phyloP scores from a whole-genome alignment of 2,329 filamentous ascomycete genomes.

The Pseudocercospora cruenta region DNA sequence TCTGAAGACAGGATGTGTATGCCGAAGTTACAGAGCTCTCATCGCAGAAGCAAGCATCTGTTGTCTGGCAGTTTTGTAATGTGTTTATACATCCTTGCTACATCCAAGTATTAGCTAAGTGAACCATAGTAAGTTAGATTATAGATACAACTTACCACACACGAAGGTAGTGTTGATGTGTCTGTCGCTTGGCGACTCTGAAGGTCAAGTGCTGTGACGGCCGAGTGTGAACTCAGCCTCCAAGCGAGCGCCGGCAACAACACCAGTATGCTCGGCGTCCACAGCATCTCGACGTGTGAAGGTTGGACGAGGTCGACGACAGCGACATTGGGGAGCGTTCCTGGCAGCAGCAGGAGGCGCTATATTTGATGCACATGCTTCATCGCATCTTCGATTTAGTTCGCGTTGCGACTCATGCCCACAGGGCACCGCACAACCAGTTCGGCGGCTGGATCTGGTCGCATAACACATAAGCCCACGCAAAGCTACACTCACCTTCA shows the following conservation, averaged over 20 bases:
- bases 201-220: conserved; percentile 9
- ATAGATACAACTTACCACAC: conserved; percentile 10
- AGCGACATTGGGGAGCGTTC: conserved; percentile 6
- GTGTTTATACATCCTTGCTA: conserved; percentile 14
- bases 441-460: conserved; percentile 3
- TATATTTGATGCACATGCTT: conserved; percentile 20
- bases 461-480: neutral
- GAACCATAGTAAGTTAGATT: neutral
- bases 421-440: conserved; percentile 9
- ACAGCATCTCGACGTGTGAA: conserved; percentile 17
- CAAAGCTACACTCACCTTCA: neutral
- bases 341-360: conserved; percentile 12
- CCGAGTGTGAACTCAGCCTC: conserved; percentile 19
- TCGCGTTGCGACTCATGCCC: conserved; percentile 23
- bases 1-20: conserved; percentile 17
- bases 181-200: conserved; percentile 12
- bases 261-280: conserved; percentile 21
- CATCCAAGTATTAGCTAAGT: neutral
- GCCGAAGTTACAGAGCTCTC: conserved; percentile 2
- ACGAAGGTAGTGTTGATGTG: conserved; percentile 14
- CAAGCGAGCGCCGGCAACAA: conserved; percentile 20
- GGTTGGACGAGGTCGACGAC: conserved; percentile 17
- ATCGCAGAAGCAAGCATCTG: conserved; percentile 22
- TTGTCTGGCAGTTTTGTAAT: conserved; percentile 12
- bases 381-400: conserved; percentile 2